Base-by-base conservation (phyloP, 2,329 filamentous ascomycete genomes). In the Diaporthe aspalathi region DNA sequence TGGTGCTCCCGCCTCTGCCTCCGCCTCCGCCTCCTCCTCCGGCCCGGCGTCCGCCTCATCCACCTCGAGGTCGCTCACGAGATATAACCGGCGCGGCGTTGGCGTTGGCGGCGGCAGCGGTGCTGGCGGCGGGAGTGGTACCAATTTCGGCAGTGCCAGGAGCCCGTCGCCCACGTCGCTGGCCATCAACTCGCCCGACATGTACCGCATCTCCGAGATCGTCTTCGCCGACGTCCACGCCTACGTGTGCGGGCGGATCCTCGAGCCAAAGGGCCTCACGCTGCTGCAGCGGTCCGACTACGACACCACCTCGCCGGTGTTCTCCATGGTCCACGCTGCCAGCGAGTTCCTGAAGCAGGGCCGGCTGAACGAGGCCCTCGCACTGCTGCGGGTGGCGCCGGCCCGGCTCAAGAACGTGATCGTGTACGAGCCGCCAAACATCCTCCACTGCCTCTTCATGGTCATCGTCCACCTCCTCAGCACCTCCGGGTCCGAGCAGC, bases 161-260 rank as follows among this genome's bases (percentile, higher is more conserved):
- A 57, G 50, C 43, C 72, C 69, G 17, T 73, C 72, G 52, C 72
- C 72, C 0, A 45, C 27, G 6, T 63, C 69, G 22, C 27, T 68
- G 16, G 29, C 38, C 6, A 66, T 73, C 52, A 63, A 69, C 45
- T 60, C 69, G 8, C 72, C 72, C 2, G 52, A 63, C 45, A 67
- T 66, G 38, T 69, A 69, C 38, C 69, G 69, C 35, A 50, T 73
- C 3, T 66, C 72, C 17, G 72, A 73, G 52, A 65, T 54, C 22
- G 70, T 73, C 57, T 71, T 73, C 20, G 24, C 45, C 57, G 72
- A 71, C 49, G 49, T 73, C 7, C 69, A 73, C 35, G 62, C 69
- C 20, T 73, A 71, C 43, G 72, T 73, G 8, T 71, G 60, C 27
- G 69, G 65, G 5, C 38, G 53, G 24, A 62, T 70, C 35, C 49